These are phyloP conservation scores for Termitomyces sp. DNA, from an alignment of 768 basidiomycete species.

Conservation along the genomic window DNA sequence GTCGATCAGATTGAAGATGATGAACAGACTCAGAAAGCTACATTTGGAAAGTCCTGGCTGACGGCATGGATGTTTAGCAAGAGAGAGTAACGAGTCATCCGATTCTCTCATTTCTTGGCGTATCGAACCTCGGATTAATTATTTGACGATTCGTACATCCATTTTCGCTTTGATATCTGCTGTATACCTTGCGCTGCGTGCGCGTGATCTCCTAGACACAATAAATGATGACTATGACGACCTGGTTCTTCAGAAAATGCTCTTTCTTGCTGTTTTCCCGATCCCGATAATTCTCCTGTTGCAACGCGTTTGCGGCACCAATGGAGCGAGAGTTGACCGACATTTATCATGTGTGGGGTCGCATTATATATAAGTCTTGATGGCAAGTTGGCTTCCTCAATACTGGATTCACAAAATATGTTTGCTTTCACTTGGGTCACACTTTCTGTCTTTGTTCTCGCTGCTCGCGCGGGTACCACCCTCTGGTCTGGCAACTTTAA, in stretches of 20 bases:
- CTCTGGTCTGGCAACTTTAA: constrained; percentile 58
- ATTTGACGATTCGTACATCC: constrained; percentile 21
- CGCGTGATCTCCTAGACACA: constrained; percentile 17
- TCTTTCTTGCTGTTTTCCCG: constrained; percentile 23
- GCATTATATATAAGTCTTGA: background rate
- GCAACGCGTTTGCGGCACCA: constrained; percentile 17
- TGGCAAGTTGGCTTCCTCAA: background rate
- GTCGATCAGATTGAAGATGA: constrained; percentile 53
- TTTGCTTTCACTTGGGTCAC: constrained; percentile 25
- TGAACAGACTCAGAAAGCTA: constrained; percentile 40
- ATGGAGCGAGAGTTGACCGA: constrained; percentile 29
- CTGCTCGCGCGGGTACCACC: constrained; percentile 43
- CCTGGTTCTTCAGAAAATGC: background rate
- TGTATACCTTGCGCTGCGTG: constrained; percentile 14
- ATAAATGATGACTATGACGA: constrained; percentile 17
- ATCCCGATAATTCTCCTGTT: constrained; percentile 33
- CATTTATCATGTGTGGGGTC: constrained; percentile 19
- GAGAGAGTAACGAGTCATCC: constrained; percentile 20
- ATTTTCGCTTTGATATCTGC: constrained; percentile 17
- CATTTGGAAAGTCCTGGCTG: constrained; percentile 52
- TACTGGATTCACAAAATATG: constrained; percentile 13
- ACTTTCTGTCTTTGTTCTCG: constrained; percentile 29
- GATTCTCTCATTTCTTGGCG: constrained; percentile 20
- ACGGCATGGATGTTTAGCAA: constrained; percentile 64
- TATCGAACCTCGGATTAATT: constrained; percentile 36